Base-by-base conservation (phyloP, 371 early-diverging fungal genomes). In the Zychaea mexicana region DNA sequence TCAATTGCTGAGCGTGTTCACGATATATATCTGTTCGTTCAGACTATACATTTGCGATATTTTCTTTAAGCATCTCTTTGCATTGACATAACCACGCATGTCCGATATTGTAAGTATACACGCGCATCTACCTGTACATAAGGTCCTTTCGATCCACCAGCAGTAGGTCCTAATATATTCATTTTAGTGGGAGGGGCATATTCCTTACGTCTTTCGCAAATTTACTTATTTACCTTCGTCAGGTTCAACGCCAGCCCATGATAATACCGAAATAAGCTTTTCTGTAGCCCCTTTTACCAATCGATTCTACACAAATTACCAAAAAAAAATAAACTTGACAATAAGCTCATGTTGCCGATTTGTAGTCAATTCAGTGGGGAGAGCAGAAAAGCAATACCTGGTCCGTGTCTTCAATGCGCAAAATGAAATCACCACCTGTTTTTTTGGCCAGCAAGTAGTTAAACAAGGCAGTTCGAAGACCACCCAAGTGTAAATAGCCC, bases 371-470 rank as follows among this genome's bases (percentile, higher is more conserved):
- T 26, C 45, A 15, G 33, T n/a, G 4, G 0, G 27, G 15, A 17
- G 22, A n/a, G n/a, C 4, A 56, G 8, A 32, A n/a, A 30, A n/a
- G 17, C 6, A 38, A 60, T 77, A 91, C 92, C 74, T 85, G 87
- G 72, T 98, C 98, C 1, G 98, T 96, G 70, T 98, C 98, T 67
- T 98, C 98, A 54, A 98, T 95, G 57, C 98, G 88, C 54, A 98
- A 74, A 59, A 96, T 82, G 69, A 96, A 93, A 31, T 74, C 72
- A 3, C 96, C 96, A 10, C 88, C 87, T 0, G 82, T 77, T 60
- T 90, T 82, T 33, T 85, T 83, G 3, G 98, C 92, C 24, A 95
- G 73, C 36, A 97, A 78, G 63, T 92, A 94, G 77, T 96, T 96
- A 78, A 90, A 96, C 54, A 98, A 85, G 6, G 96, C 95, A 0